These are phyloP conservation scores for Porcisia hertigi DNA, from an alignment of 208 protist genomes.

Conservation along the genomic window DNA sequence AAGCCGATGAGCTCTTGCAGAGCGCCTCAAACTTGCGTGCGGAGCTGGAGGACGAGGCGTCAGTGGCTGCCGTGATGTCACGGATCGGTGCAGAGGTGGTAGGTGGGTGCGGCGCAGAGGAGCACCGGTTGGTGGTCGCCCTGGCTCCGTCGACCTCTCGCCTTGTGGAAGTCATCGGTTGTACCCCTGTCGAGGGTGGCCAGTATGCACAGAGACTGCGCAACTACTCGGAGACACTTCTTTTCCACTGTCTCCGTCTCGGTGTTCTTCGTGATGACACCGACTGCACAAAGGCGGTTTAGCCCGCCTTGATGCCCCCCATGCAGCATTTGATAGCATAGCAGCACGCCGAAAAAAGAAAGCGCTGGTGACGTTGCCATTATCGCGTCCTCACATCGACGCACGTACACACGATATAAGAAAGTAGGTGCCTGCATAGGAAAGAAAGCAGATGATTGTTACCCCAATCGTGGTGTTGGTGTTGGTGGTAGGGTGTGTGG, in stretches of 20 bases:
- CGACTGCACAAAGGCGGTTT: not conserved
- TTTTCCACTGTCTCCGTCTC: slow-evolving; percentile 13
- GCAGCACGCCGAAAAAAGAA: too few species aligned
- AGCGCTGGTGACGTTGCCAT: not conserved
- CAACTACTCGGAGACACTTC: slow-evolving; percentile 1
- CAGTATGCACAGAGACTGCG: slow-evolving; percentile 11
- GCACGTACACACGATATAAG: not conserved
- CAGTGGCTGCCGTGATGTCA: slow-evolving; percentile 1
- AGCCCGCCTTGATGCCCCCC: not conserved
- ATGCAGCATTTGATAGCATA: too few species aligned
- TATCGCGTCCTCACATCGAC: not conserved
- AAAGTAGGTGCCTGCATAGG: not conserved
- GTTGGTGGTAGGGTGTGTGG: too few species aligned
- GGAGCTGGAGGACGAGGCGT: not conserved
- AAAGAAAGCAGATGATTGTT: not conserved
- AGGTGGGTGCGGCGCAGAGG: slow-evolving; percentile 9
- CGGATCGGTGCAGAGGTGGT: not conserved
- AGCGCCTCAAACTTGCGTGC: not conserved
- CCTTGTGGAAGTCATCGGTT: slow-evolving; percentile 12
- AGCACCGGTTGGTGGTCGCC: slow-evolving; percentile 15
- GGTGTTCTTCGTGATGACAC: not conserved
- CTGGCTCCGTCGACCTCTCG: slow-evolving; percentile 21
- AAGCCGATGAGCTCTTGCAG: slow-evolving; percentile 51
- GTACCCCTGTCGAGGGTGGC: not conserved
- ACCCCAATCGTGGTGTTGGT: not conserved